These are phyloP conservation scores for Kwoniella shivajii DNA, from an alignment of 1,284 basidiomycete species.

Conservation along the genomic window DNA sequence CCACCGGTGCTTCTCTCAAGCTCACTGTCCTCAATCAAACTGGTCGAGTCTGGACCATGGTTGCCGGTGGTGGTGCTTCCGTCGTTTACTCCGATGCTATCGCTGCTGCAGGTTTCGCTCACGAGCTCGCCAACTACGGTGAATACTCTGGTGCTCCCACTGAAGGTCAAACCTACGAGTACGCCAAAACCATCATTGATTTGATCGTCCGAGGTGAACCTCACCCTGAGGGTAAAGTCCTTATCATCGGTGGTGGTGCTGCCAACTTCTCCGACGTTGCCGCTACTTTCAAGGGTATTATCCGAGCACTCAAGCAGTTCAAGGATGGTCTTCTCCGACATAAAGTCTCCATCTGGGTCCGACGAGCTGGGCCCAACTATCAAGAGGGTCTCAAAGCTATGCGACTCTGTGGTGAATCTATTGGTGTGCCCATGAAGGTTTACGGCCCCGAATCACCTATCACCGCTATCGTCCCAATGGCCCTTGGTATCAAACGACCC, in stretches of 20 bases:
- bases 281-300: conserved; percentile 99
- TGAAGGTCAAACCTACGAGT: conserved; percentile 98
- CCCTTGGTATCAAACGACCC: conserved; percentile 71
- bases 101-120: conserved; percentile 91
- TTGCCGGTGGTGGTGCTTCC: conserved; percentile 71
- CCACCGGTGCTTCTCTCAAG: conserved; percentile 97
- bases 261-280: conserved; percentile 99
- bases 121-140: conserved; percentile 99
- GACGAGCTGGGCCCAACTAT: conserved; percentile 98
- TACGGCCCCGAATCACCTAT: conserved; percentile 99
- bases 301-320: conserved; percentile 93
- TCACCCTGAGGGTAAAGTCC: conserved; percentile 86
- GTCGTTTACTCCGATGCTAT: conserved; percentile 79
- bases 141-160: conserved; percentile 99
- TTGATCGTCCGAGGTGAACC: conserved; percentile 89
- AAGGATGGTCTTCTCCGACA: conserved; percentile 81
- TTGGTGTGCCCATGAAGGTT: conserved; percentile 95
- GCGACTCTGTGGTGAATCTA: conserved; percentile 94
- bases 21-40: conserved; percentile 93
- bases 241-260: conserved; percentile 98
- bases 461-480: conserved; percentile 97
- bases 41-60: conserved; percentile 99
- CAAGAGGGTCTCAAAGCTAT: conserved; percentile 99
- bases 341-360: conserved; percentile 90
- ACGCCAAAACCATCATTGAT: conserved; percentile 98